Evolutionary conservation across 2,329 filamentous ascomycete genomes (phyloP).

Genomic region (Fusarium beomiforme): DNA sequence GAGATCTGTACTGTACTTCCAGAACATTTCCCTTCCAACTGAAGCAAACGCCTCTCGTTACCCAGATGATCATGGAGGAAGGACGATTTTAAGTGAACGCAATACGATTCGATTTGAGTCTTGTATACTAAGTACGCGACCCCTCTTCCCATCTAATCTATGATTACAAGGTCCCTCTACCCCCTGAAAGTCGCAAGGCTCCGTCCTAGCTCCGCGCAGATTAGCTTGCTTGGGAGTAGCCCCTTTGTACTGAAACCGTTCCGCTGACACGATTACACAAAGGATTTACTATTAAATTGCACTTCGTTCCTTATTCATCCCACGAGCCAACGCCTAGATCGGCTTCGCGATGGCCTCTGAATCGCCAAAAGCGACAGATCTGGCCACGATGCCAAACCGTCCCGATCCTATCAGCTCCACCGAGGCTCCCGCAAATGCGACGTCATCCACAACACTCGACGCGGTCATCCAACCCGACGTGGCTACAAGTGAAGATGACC

Average conservation of each 20-base stretch:
- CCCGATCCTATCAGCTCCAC: slow-evolving; percentile 32
- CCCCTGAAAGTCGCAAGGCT: slow-evolving; percentile 37
- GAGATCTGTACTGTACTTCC: slow-evolving; percentile 43
- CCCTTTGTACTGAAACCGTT: slow-evolving; percentile 38
- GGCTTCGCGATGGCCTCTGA: slow-evolving; percentile 51
- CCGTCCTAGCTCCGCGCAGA: slow-evolving; percentile 33
- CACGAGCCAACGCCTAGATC: slow-evolving; percentile 24
- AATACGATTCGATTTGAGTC: slow-evolving; percentile 30
- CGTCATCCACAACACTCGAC: slow-evolving; percentile 32
- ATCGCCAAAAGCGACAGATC: slow-evolving; percentile 50
- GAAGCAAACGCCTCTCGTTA: slow-evolving; percentile 25
- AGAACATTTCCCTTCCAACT: slow-evolving; percentile 38
- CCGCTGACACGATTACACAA: slow-evolving; percentile 41
- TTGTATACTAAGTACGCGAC: slow-evolving; percentile 42
- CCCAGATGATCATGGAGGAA: slow-evolving; percentile 36
- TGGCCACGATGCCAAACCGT: slow-evolving; percentile 53
- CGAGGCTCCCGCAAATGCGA: slow-evolving; percentile 32
- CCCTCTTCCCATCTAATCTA: neutral
- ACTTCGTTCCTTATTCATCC: slow-evolving; percentile 21
- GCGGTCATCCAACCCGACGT: slow-evolving; percentile 16
- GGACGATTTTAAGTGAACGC: slow-evolving; percentile 23
- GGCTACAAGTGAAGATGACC: slow-evolving; percentile 8
- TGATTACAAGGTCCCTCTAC: slow-evolving; percentile 4
- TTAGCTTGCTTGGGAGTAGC: slow-evolving; percentile 35
- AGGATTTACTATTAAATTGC: slow-evolving; percentile 35